Percentiles rank a stretch among this genome's conserved stretches.
Evolutionary conservation across 129 eudicot species (phyloP).

Genomic region (Artemisia annua): DNA sequence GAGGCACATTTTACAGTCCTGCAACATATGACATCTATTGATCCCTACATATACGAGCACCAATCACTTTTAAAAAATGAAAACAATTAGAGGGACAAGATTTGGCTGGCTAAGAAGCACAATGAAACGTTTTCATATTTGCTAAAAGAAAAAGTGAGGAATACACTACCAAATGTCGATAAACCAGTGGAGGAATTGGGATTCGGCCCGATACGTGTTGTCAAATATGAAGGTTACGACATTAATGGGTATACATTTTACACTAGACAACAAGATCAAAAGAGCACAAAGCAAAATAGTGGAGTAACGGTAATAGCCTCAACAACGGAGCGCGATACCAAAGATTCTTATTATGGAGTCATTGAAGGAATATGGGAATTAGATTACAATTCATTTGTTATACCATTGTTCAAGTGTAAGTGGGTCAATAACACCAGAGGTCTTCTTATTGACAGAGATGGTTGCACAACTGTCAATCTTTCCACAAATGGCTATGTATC

Average conservation of each 20-base stretch:
- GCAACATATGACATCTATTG: background rate
- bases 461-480: background rate
- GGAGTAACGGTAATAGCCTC: background rate
- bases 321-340: background rate
- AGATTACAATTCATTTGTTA: background rate
- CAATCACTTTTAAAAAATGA: background rate
- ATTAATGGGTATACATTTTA: background rate
- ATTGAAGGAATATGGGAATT: background rate
- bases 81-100: background rate
- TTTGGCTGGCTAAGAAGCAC: background rate
- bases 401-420: background rate
- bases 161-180: background rate
- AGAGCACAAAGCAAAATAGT: background rate
- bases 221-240: background rate
- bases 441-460: background rate
- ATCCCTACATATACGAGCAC: background rate
- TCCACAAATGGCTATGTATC: background rate
- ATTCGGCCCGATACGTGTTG: background rate
- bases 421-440: background rate
- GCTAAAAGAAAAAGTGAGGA: background rate
- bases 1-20: background rate
- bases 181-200: background rate
- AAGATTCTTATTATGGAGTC: conserved; percentile 1
- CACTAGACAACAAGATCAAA: background rate
- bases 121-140: background rate